Evolutionary conservation across 2,329 filamentous ascomycete genomes (phyloP), one percentile per base, ranked within the genome.

Genomic region (Pseudonectria buxi): DNA sequence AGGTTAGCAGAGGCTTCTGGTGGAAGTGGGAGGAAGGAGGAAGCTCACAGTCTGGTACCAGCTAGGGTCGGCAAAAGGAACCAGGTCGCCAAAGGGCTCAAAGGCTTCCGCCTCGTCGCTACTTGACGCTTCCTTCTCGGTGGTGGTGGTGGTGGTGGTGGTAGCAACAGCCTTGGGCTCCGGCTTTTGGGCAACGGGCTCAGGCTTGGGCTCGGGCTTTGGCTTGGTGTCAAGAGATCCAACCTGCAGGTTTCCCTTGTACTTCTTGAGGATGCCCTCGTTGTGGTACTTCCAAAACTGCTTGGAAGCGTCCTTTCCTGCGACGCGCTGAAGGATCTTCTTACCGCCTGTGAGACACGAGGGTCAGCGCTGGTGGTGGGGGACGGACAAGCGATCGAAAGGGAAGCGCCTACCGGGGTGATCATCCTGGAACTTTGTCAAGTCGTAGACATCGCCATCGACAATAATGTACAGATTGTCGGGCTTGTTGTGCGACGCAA

Each of bases 391-490:
- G 32, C 13, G 11, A 33, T 18, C 16, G 24, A 25, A 10, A 4
- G 28, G 18, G 22, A 6, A 13, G 13, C 26, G 26, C 67, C 68
- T 69, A 76, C 86, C 87, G 59, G 85, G 86, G 61, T 90, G 85
- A 47, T 89, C 83, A 41, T 89, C 81, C 60, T 86, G 83, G 61
- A 90, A 90, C 56, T 81, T 88, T 51, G 88, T 94, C 53, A 96
- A 61, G 58, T 98, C 90, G 64, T 95, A 96, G 49, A 96, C 90
- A 63, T 96, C 90, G 54, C 89, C 84, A 50, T 96, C 90, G 49
- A 96, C 80, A 47, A 94, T 78, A 56, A 96, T 86, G 78, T 81
- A 96, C 43, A 95, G 72, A 58, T 81, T 82, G 56, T 87, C 79
- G 30, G 81, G 64, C 68, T 90, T 95, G 73, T 87, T 95, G 65